A percentile compares a stretch with the other conserved stretches of the same genome.
These are phyloP conservation scores for Zymoseptoria pseudotritici DNA, from an alignment of 2,329 filamentous ascomycete genomes.

Conservation along the genomic window DNA sequence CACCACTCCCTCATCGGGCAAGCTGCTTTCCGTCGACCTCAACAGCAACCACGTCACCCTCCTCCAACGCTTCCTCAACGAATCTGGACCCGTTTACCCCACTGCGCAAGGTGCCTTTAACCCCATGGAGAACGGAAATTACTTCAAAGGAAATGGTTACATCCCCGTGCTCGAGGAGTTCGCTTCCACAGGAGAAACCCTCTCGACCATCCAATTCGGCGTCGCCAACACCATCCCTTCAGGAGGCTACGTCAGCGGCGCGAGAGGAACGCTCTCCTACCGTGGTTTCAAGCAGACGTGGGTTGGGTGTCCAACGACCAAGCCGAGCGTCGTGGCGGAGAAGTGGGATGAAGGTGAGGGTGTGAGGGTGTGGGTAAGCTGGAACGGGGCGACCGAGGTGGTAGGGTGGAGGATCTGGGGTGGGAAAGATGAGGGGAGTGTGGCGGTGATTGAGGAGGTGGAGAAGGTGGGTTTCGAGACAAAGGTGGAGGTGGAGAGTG, in stretches of 20 bases:
- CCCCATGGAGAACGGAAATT: constrained; percentile 10
- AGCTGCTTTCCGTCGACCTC: constrained; percentile 12
- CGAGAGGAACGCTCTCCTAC: constrained; percentile 13
- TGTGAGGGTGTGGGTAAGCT: constrained; percentile 41
- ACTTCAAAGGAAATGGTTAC: constrained; percentile 14
- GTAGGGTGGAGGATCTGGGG: constrained; percentile 34
- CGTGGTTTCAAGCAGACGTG: constrained; percentile 16
- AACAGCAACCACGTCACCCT: constrained; percentile 4
- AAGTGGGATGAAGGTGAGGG: neutral
- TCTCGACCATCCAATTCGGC: constrained; percentile 15
- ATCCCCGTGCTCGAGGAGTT: constrained; percentile 17
- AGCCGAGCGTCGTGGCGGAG: constrained; percentile 7
- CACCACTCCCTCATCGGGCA: constrained; percentile 13
- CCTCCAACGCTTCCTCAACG: constrained; percentile 7
- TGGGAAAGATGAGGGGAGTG: constrained; percentile 6
- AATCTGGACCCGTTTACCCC: constrained; percentile 9
- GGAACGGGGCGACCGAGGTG: constrained; percentile 43
- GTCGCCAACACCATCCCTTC: constrained; percentile 5
- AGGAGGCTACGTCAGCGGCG: constrained; percentile 1
- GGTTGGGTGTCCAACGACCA: constrained; percentile 14
- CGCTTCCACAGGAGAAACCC: constrained; percentile 6
- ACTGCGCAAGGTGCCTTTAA: constrained; percentile 17
- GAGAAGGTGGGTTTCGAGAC: constrained; percentile 17
- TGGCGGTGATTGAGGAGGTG: constrained; percentile 8
- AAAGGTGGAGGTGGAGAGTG: constrained; percentile 5